phyloP scores from a whole-genome alignment of 305 asterid genomes.

The Withania somnifera region DNA sequence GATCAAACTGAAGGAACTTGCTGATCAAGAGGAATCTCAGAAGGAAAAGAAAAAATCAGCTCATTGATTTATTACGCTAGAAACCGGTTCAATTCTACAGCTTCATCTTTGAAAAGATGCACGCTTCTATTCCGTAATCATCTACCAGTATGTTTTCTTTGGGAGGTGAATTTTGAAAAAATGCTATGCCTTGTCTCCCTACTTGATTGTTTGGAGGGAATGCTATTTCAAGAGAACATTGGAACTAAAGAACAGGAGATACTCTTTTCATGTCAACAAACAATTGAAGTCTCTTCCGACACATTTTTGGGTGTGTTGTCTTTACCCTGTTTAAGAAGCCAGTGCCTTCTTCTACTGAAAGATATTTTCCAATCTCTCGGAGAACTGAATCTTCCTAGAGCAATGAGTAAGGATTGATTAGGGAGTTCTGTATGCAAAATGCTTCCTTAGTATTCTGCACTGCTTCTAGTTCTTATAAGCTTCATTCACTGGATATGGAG shows the following conservation, averaged over 20 bases:
- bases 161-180: slow-evolving; percentile 18
- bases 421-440: slow-evolving; percentile 31
- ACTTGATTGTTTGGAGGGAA: slow-evolving; percentile 24
- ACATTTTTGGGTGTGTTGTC: slow-evolving; percentile 9
- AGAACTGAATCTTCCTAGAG: slow-evolving; percentile 23
- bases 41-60: neutral
- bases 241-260: slow-evolving; percentile 22
- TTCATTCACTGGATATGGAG: slow-evolving; percentile 24
- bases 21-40: slow-evolving; percentile 4
- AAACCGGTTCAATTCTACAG: slow-evolving; percentile 13
- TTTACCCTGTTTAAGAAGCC: slow-evolving; percentile 18
- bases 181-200: slow-evolving; percentile 21
- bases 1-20: slow-evolving; percentile 4
- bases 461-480: slow-evolving; percentile 35
- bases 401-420: neutral
- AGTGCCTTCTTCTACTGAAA: slow-evolving; percentile 22
- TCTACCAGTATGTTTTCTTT: slow-evolving; percentile 31
- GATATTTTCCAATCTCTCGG: slow-evolving; percentile 19
- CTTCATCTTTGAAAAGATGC: slow-evolving; percentile 24
- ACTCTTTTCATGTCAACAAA: slow-evolving; percentile 9
- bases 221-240: slow-evolving; percentile 28
- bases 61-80: slow-evolving; percentile 36
- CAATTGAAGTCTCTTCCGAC: neutral
- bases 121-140: slow-evolving; percentile 32
- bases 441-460: slow-evolving; percentile 59